phyloP scores from a whole-genome alignment of 208 protist species.

The Trypanosoma vivax region DNA sequence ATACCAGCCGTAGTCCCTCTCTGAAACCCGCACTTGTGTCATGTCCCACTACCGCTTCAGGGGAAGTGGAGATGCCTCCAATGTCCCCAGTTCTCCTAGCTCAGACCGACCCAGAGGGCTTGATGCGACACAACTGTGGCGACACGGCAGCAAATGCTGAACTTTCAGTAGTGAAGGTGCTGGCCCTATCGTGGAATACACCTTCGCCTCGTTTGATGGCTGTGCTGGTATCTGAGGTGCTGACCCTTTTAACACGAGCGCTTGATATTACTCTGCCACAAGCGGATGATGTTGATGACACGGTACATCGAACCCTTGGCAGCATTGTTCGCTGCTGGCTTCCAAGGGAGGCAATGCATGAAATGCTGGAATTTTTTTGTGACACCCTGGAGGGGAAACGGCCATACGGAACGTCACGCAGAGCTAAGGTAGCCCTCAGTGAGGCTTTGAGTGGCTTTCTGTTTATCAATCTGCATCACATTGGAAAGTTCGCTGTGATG shows the following conservation, averaged over 20 bases:
- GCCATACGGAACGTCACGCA: conserved; percentile 28
- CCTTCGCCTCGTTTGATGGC: conserved; percentile 7
- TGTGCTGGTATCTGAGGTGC: not conserved
- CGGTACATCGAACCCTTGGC: conserved; percentile 22
- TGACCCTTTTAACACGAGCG: conserved; percentile 10
- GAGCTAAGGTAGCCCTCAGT: conserved; percentile 37
- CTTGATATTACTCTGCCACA: conserved; percentile 52
- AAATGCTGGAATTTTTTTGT: conserved; percentile 39
- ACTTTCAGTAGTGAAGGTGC: conserved; percentile 9
- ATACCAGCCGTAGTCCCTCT: too few species aligned
- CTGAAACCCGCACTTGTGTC: too few species aligned
- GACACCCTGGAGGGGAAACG: conserved; percentile 23
- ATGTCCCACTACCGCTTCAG: too few species aligned
- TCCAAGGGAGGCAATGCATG: conserved; percentile 42
- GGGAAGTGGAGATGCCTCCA: too few species aligned
- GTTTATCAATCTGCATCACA: conserved; percentile 70
- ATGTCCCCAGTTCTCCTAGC: not conserved
- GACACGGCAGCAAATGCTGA: not conserved
- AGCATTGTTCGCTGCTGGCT: conserved; percentile 20
- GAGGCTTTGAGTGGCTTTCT: conserved; percentile 35
- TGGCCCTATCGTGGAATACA: conserved; percentile 11
- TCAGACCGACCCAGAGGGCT: not conserved
- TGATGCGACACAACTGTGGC: conserved; percentile 1
- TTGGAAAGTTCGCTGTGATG: conserved; percentile 68
- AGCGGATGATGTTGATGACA: conserved; percentile 29